These are phyloP conservation scores for Venturia oleaginea DNA, from an alignment of 2,329 filamentous ascomycete species.

Conservation along the genomic window DNA sequence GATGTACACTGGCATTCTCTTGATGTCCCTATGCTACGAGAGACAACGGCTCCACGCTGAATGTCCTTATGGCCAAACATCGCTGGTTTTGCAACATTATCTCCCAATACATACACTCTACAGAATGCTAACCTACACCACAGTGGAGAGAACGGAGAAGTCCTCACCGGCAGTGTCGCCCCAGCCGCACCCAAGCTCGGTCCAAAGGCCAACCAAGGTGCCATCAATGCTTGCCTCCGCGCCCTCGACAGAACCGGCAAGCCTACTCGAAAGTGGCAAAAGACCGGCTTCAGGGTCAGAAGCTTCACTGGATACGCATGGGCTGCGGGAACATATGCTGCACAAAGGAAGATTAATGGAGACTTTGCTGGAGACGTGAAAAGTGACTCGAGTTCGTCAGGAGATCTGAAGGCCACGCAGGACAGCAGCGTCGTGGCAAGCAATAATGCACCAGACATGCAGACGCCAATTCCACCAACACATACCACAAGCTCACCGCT, in stretches of 20 bases:
- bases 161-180: constrained; percentile 33
- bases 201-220: constrained; percentile 91
- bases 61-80: not conserved
- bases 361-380: constrained; percentile 50
- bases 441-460: constrained; percentile 39
- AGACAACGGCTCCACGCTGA: not conserved
- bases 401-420: constrained; percentile 43
- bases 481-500: constrained; percentile 41
- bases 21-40: not conserved
- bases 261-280: constrained; percentile 85
- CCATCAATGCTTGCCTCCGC: constrained; percentile 92
- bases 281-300: constrained; percentile 74
- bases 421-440: constrained; percentile 52
- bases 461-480: constrained; percentile 29
- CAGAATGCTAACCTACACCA: not conserved
- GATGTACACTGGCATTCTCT: constrained; percentile 6
- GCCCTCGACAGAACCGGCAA: constrained; percentile 88
- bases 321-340: constrained; percentile 75
- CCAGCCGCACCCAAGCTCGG: constrained; percentile 59
- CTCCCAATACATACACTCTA: not conserved
- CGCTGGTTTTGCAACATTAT: not conserved
- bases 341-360: constrained; percentile 49
- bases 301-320: constrained; percentile 84
- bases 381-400: constrained; percentile 46
- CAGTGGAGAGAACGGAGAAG: constrained; percentile 36